A percentile compares a stretch with the other conserved stretches of the same genome.
phyloP scores from a whole-genome alignment of 257 asterid species.

The Verbascum thapsus region DNA sequence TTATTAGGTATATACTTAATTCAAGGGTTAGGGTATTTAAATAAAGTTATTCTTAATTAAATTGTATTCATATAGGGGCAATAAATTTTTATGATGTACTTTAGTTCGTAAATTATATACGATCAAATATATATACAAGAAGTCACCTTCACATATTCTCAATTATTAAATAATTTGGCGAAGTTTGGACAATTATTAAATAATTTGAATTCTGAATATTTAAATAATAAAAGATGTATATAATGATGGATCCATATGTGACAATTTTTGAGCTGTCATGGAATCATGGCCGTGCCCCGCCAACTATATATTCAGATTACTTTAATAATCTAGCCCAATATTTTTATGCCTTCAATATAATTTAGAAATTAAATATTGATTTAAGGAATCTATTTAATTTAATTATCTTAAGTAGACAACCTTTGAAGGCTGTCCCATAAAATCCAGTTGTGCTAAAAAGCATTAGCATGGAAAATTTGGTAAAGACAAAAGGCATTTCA shows the following conservation, averaged over 20 bases:
- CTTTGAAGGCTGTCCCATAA: neutral
- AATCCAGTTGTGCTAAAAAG: neutral
- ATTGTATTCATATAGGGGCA: no score
- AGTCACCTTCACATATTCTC: neutral
- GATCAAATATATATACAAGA: no score
- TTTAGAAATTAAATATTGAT: neutral
- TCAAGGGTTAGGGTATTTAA: no score
- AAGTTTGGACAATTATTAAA: no score
- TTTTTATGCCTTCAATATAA: neutral
- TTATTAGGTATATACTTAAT: no score
- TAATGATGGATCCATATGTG: no score
- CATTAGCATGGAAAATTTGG: neutral
- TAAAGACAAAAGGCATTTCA: neutral
- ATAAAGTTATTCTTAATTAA: no score
- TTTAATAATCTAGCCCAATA: slow-evolving; percentile 1
- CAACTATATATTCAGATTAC: no score
- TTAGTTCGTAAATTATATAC: no score
- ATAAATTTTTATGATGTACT: no score
- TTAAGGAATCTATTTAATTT: neutral
- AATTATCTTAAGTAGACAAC: neutral
- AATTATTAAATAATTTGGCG: neutral
- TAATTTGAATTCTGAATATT: neutral
- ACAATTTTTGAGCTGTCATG: no score
- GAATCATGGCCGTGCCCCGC: no score
- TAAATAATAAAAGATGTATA: neutral